phyloP scores from a whole-genome alignment of 148 eudicot genomes.

The Arbutus unedo region DNA sequence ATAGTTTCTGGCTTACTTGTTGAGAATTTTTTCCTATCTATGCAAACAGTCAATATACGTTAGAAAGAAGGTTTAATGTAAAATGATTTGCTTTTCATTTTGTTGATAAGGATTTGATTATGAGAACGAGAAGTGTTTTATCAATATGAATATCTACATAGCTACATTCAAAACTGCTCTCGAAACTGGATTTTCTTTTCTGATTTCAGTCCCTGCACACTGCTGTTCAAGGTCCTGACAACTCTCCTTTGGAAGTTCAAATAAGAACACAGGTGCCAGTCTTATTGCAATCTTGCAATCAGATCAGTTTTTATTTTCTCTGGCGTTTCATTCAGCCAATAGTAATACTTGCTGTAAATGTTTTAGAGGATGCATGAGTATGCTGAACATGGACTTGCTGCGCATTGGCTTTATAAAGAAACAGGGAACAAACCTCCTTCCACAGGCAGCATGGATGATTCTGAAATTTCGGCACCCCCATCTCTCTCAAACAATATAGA shows the following conservation, averaged over 20 bases:
- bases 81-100: slow-evolving; percentile 1
- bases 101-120: not conserved
- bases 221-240: slow-evolving; percentile 87
- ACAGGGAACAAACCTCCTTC: slow-evolving; percentile 47
- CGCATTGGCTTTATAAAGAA: slow-evolving; percentile 98
- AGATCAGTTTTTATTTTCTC: not conserved
- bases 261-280: slow-evolving; percentile 80
- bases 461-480: slow-evolving; percentile 40
- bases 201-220: slow-evolving; percentile 90
- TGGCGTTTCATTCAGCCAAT: not conserved
- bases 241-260: slow-evolving; percentile 85
- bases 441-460: slow-evolving; percentile 30
- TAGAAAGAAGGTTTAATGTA: not conserved
- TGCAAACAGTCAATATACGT: not conserved
- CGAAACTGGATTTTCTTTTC: slow-evolving; percentile 20
- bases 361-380: slow-evolving; percentile 91
- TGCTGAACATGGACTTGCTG: slow-evolving; percentile 97
- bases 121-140: not conserved
- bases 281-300: slow-evolving; percentile 14
- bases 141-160: not conserved
- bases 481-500: slow-evolving; percentile 43
- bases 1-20: not conserved
- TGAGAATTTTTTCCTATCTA: not conserved
- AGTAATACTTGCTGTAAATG: not conserved
- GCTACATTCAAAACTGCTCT: not conserved